phyloP scores from a whole-genome alignment of 1,284 basidiomycete genomes.

The Vanrija sp. region DNA sequence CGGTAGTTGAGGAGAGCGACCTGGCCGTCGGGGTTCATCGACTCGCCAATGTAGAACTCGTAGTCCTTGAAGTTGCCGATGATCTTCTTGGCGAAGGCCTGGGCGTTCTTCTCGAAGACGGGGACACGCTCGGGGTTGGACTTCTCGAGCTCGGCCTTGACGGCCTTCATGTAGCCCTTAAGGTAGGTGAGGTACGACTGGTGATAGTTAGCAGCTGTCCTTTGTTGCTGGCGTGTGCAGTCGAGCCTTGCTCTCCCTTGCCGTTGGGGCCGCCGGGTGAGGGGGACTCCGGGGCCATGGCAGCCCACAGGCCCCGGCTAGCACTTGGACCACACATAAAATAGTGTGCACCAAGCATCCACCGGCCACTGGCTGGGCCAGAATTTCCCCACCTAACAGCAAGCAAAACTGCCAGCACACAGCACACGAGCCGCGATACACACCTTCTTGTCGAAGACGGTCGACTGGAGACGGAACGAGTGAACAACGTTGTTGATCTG shows the following conservation, averaged over 20 bases:
- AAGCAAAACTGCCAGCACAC: too few relatives aligned
- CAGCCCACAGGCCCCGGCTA: not conserved
- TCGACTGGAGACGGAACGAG: conserved; percentile 85
- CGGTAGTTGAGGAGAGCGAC: conserved; percentile 71
- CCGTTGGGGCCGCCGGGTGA: too few relatives aligned
- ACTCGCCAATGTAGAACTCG: conserved; percentile 72
- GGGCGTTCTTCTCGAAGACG: conserved; percentile 80
- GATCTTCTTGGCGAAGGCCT: conserved; percentile 78
- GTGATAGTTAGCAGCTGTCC: not conserved
- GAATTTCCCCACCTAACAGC: too few relatives aligned
- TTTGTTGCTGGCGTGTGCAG: not conserved
- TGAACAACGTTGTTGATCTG: conserved; percentile 88
- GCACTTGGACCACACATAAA: not conserved
- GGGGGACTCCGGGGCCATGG: not conserved
- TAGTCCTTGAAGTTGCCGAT: conserved; percentile 74
- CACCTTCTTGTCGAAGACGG: conserved; percentile 85
- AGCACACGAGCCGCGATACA: conserved; percentile 3
- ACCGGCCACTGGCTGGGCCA: too few relatives aligned
- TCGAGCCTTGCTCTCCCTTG: too few relatives aligned
- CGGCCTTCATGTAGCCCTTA: conserved; percentile 84
- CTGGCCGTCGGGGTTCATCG: conserved; percentile 84
- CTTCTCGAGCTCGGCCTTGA: conserved; percentile 63
- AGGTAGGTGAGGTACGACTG: conserved; percentile 72
- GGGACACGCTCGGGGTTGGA: conserved; percentile 65
- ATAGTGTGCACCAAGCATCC: not conserved